phyloP scores from a whole-genome alignment of 2,329 filamentous ascomycete genomes.

The Curvularia sp. region DNA sequence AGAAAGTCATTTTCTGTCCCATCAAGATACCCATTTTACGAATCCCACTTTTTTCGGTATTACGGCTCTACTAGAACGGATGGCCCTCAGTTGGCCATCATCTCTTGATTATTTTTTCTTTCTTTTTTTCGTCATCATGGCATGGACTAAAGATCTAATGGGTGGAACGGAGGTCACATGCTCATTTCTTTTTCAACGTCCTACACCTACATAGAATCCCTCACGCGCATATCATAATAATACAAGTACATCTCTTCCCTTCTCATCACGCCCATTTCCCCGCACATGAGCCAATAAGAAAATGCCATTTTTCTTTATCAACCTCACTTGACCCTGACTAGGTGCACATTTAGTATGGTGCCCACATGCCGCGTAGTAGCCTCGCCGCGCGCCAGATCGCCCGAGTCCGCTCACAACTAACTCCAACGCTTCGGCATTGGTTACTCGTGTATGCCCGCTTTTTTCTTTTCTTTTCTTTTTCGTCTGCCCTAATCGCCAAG shows the following conservation, averaged over 20 bases:
- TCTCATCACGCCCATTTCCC: neutral
- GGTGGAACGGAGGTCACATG: neutral
- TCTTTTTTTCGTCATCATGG: neutral
- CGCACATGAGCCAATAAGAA: neutral
- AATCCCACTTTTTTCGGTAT: neutral
- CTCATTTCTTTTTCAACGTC: neutral
- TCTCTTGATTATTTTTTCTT: neutral
- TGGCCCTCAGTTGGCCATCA: neutral
- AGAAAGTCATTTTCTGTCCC: neutral
- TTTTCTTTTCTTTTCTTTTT: neutral
- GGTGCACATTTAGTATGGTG: neutral
- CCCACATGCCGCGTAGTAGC: neutral
- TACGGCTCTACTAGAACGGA: neutral
- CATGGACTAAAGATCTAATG: neutral
- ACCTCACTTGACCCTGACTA: neutral
- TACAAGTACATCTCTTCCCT: neutral
- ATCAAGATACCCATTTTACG: conserved; percentile 2
- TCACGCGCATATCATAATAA: neutral
- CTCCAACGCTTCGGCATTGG: neutral
- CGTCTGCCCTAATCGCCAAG: neutral
- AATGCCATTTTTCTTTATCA: neutral
- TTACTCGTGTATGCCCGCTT: neutral
- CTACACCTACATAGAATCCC: neutral
- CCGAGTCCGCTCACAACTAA: neutral
- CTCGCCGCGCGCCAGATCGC: neutral